These are phyloP conservation scores for Coemansia sp. DNA, from an alignment of 192 early-diverging fungal species.

Conservation along the genomic window DNA sequence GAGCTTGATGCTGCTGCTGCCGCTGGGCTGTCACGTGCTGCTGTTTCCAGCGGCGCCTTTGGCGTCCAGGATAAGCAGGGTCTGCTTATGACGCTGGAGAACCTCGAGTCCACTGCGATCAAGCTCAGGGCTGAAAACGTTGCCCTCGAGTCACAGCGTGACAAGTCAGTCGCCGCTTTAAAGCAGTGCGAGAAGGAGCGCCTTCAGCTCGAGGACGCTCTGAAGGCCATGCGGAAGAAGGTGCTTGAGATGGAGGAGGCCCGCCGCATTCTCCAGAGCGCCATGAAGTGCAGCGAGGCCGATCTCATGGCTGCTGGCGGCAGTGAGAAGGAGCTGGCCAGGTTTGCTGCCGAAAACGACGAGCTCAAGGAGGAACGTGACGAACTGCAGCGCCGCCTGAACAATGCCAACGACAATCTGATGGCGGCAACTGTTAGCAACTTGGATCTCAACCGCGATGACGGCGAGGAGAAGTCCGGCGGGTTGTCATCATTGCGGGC, in stretches of 20 bases:
- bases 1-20: background rate
- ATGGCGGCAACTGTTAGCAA: constrained; percentile 21
- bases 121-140: background rate
- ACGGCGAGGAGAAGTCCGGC: background rate
- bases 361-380: constrained; percentile 36
- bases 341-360: constrained; percentile 30
- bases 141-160: constrained; percentile 12
- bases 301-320: constrained; percentile 14
- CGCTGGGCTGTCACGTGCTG: background rate
- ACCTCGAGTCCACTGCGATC: background rate
- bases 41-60: background rate
- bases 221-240: constrained; percentile 16
- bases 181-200: constrained; percentile 20
- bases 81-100: constrained; percentile 2
- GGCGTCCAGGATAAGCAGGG: background rate
- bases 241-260: constrained; percentile 35
- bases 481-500: constrained; percentile 25
- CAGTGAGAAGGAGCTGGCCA: constrained; percentile 17
- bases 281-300: constrained; percentile 28
- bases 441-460: constrained; percentile 8
- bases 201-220: constrained; percentile 12
- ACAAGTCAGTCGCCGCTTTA: background rate
- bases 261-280: constrained; percentile 26
- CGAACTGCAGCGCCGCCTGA: constrained; percentile 26
- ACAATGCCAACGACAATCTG: constrained; percentile 18